Evolutionary conservation across 768 basidiomycete species (phyloP).

Genomic region (Tubosaeta sp.): DNA sequence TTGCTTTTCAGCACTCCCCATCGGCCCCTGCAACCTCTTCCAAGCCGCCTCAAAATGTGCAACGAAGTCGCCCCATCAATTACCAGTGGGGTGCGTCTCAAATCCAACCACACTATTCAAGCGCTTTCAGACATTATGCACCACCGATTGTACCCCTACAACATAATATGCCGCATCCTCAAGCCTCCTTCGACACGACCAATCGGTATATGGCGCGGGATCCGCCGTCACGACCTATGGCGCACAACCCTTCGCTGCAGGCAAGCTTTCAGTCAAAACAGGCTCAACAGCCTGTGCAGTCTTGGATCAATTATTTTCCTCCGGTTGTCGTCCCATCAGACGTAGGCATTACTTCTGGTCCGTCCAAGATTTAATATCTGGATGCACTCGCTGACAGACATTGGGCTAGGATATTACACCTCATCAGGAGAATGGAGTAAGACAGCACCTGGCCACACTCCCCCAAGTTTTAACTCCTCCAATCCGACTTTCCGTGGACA

Average conservation of each 20-base stretch:
- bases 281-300: conserved; percentile 6
- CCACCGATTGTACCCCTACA: background rate
- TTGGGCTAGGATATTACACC: conserved; percentile 1
- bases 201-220: conserved; percentile 15
- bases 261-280: conserved; percentile 4
- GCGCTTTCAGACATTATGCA: conserved; percentile 2
- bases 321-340: background rate
- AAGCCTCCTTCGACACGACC: background rate
- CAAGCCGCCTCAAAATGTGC: conserved; percentile 5
- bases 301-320: conserved; percentile 9
- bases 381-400: background rate
- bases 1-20: conserved; percentile 12
- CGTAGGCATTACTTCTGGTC: conserved; percentile 3
- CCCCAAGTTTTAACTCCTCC: background rate
- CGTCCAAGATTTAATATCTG: background rate
- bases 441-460: background rate
- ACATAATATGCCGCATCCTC: background rate
- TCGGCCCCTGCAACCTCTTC: background rate
- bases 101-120: background rate
- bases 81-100: conserved; percentile 1
- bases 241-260: conserved; percentile 1
- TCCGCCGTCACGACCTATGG: conserved; percentile 2
- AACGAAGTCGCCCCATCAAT: background rate
- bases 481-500: background rate
- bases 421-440: background rate